Evolutionary conservation across 495 filamentous ascomycete genomes (phyloP), one percentile per base, ranked within the genome.

Genomic region (Tetracladium marchalianum): DNA sequence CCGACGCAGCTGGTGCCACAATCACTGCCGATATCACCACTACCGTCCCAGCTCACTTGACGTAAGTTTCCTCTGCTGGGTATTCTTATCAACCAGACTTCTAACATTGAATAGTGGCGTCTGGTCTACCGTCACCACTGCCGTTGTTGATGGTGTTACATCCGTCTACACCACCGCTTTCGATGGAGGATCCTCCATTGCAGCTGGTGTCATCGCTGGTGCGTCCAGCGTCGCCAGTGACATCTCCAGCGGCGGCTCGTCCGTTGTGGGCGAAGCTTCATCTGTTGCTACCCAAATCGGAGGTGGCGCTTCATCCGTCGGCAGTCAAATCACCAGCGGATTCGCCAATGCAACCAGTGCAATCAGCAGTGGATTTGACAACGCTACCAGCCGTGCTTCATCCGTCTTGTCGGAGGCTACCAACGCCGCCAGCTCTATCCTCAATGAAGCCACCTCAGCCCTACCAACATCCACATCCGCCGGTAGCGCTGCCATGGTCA

Each of bases 61-160:
- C 22, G 22, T 27, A 27, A 27, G 22, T 27, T 27, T 7, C 22
- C 22, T 27, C 22, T n/a, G n/a, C n/a, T n/a, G n/a, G n/a, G n/a
- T n/a, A 27, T 27, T 27, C 22, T 27, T 7, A 3, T 27, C 22
- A 37, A 39, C 33, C 33, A 18, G n/a, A 18, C 5, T 17, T 9
- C 43, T 33, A 4, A 22, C 39, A 17, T 38, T 43, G 32, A 43
- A 39, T 11, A 49, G 39, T 16, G 46, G 33, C 22, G 34, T 36
- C 18, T 46, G 15, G 34, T 46, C 43, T 2, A 22, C 43, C n/a
- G 13, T 46, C 2, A 47, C 44, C 2, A 40, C 35, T 13, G n/a
- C 15, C 24, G 41, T 51, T 6, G 16, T 51, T 27, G 32, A 22
- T 7, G 41, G 48, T n/a, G 48, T 44, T 11, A 51, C 48, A 11